A percentile compares a stretch with the other conserved stretches of the same genome.
Evolutionary conservation across 2,329 filamentous ascomycete genomes (phyloP).

Genomic region (Arthroderma uncinatum): DNA sequence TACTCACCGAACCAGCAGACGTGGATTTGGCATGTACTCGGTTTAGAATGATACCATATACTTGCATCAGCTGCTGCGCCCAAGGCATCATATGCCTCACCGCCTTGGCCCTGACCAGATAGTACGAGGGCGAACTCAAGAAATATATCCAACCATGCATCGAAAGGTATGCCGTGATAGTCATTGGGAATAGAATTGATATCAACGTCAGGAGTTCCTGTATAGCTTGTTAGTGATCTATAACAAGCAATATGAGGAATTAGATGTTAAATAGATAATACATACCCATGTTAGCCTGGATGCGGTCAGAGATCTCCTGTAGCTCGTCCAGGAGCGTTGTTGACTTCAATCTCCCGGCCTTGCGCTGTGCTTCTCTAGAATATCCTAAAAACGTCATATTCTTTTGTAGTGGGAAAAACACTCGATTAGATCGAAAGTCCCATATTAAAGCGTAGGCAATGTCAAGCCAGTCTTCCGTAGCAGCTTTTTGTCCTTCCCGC

Average conservation of each 20-base stretch:
- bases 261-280: background rate
- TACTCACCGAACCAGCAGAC: constrained; percentile 60
- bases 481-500: constrained; percentile 40
- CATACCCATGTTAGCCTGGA: constrained; percentile 34
- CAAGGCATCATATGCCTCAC: constrained; percentile 69
- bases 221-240: background rate
- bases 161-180: constrained; percentile 70
- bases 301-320: constrained; percentile 34
- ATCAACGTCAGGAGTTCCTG: constrained; percentile 13
- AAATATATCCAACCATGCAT: constrained; percentile 81
- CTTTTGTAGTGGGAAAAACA: constrained; percentile 48
- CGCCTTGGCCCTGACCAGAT: constrained; percentile 53
- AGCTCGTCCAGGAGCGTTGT: constrained; percentile 33
- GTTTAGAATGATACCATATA: constrained; percentile 62
- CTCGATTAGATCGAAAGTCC: constrained; percentile 49
- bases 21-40: constrained; percentile 61
- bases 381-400: constrained; percentile 42
- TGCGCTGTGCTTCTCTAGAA: constrained; percentile 31
- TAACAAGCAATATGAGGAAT: background rate
- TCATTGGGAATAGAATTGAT: constrained; percentile 35
- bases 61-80: constrained; percentile 68
- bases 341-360: constrained; percentile 27
- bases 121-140: constrained; percentile 73
- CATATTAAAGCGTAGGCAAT: constrained; percentile 48
- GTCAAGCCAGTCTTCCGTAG: constrained; percentile 47